Evolutionary conservation across 2,329 filamentous ascomycete species (phyloP), one percentile per base, ranked within the genome.

Genomic region (Leptographium procerum): DNA sequence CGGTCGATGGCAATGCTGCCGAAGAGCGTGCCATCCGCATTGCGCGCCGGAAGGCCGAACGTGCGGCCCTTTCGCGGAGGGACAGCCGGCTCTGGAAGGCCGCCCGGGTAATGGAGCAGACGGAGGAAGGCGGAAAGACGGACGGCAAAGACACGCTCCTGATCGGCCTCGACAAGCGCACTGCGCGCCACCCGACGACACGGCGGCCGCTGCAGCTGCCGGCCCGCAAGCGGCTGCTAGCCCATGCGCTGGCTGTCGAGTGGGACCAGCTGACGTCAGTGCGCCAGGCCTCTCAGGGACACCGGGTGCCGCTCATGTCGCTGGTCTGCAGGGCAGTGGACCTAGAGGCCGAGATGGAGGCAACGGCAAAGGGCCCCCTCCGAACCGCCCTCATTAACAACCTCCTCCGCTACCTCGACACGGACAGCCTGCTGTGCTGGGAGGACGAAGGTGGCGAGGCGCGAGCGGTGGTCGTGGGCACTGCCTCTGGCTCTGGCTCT

Each of bases 351-450:
- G 86, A 90, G 64, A 68, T 69, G 4, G 67, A n/a, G 56, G 52
- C 3, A 33, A 69, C 0, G 63, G 71, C 11, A n/a, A n/a, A n/a
- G n/a, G 77, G 66, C 19, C 75, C 77, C 28, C 77, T 87, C 43
- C 80, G 91, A 40, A 69, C 79, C 0, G 75, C 80, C 47, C 84
- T 96, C 52, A 74, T 87, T 19, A 77, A 75, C 22, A 85, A 83
- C 62, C 74, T 94, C 56, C 81, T 97, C 78, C 82, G 87, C 52
- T 97, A 97, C 71, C 80, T 99, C 29, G 85, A 91, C 66, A 97
- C 94, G 1, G 94, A 99, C 73, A 91, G 89, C 0, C 75, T 97
- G 40, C 82, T 99, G 1, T 97, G 92, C 80, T 96, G 91, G 89
- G 90, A 80, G 28, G 78, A 82, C 47, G 75, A 77, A 2, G 75